Base-by-base conservation (phyloP, 1,284 basidiomycete species). In the Microbotryum intermedium region DNA sequence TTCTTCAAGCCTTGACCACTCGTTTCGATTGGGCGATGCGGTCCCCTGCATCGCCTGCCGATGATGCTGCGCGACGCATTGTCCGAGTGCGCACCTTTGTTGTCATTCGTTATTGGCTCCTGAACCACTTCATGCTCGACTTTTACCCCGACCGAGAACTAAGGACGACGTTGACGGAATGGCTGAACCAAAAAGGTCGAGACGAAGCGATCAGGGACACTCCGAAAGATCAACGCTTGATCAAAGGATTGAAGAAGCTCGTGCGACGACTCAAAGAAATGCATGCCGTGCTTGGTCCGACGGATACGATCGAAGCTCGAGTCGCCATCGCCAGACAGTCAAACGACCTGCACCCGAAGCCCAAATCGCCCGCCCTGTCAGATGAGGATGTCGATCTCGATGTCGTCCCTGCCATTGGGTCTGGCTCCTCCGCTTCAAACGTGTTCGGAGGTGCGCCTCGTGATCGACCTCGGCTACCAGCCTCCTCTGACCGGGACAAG, bases 61-160 rank as follows among this genome's bases (percentile, higher is more conserved):
- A 68, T 39, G 69, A 87, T 61, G 79, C 79, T 58, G 81, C 83
- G 43, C 79, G 84, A 58, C 79, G 85, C 56, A 84, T 90, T 57
- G 88, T 90, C 28, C 82, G 88, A 45, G 86, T 90, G 13, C 78
- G 90, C 70, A 90, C 88, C 20, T 91, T 90, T 73, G 87, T 88
- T 29, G 87, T 88, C 9, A 82, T 91, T 55, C 80, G 87, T 51
- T 88, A 88, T 71, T 91, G 90, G 89, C 73, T 91, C 42, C 76
- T 88, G 68, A 89, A 87, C 11, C 90, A 91, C 73, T 92, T 91
- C 74, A 80, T 80, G 57, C 84, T 88, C 66, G 90, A 92, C 72
- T 92, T 91, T 71, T 75, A 89, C 61, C 83, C 85, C n/a, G 85
- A 88, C 73, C 81, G 82, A 56, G 85, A 86, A 66, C 74, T 92